These are phyloP conservation scores for Sporodiniella umbellata DNA, from an alignment of 371 early-diverging fungal genomes.

Conservation along the genomic window DNA sequence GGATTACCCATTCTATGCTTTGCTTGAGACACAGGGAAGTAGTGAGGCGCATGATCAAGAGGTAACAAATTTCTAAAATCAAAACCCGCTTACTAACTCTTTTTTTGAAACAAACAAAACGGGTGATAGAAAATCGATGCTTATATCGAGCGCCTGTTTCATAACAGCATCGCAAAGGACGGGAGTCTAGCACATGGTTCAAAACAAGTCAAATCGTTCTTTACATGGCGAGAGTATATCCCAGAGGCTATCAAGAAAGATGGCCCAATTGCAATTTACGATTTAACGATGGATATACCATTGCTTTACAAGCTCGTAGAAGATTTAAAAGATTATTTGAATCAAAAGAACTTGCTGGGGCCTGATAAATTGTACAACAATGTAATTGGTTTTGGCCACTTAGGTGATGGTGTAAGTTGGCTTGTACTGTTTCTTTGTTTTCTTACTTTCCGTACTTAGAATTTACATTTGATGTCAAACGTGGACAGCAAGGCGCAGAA, in stretches of 20 bases:
- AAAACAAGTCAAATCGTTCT: slow-evolving; percentile 31
- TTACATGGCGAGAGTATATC: slow-evolving; percentile 39
- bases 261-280: slow-evolving; percentile 68
- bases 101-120: too few species aligned
- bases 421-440: background rate
- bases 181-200: slow-evolving; percentile 79
- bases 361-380: slow-evolving; percentile 41
- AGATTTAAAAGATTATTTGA: slow-evolving; percentile 60
- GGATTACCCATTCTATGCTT: slow-evolving; percentile 72
- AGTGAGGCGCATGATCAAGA: slow-evolving; percentile 76
- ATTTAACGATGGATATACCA: slow-evolving; percentile 79
- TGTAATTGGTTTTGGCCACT: slow-evolving; percentile 85
- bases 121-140: slow-evolving; percentile 52
- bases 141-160: slow-evolving; percentile 55
- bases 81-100: too few species aligned
- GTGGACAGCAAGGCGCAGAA: slow-evolving; percentile 44
- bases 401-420: slow-evolving; percentile 69
- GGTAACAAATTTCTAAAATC: slow-evolving; percentile 16
- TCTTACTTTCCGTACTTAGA: slow-evolving; percentile 75
- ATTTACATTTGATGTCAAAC: slow-evolving; percentile 88
- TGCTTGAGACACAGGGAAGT: slow-evolving; percentile 88
- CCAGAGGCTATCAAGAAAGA: slow-evolving; percentile 36
- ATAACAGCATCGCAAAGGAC: slow-evolving; percentile 54
- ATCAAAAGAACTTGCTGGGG: slow-evolving; percentile 35
- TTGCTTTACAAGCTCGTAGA: slow-evolving; percentile 77